Evolutionary conservation across 352 stramenopile genomes (phyloP), one percentile per base, ranked within the genome.

Genomic region (Pythium dissotocum): DNA sequence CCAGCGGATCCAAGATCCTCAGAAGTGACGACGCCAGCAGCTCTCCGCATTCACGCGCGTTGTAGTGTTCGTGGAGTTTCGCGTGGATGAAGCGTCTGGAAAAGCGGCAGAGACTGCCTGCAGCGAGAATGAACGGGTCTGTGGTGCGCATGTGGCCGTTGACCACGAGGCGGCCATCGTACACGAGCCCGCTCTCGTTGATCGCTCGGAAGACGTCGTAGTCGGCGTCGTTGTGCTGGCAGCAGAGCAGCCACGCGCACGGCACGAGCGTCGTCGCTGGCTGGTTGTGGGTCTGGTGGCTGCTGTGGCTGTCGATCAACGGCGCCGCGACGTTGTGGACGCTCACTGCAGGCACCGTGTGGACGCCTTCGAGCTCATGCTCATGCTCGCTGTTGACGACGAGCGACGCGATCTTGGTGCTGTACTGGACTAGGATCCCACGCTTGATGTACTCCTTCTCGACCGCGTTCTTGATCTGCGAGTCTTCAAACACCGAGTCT

Each of bases 111-210:
- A 93, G 67, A 6, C 72, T 80, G 2, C 89, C 89, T 13, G 77
- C 85, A 9, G 75, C 86, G 2, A 95, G 77, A n/a, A 97, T 86
- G 38, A 73, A 66, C 10, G 79, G 70, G 65, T 98, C 93, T 0
- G 88, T 89, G 30, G 93, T 98, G 30, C 80, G 79, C 78, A 97
- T 92, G 38, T 74, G 69, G 14, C 84, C 84, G 63, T 96, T 90
- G 24, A 98, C 92, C 35, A 98, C 91, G 32, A 98, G 80, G 0
- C 90, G 80, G 0, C 92, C 92, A 67, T 98, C 92, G 70, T 97
- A 98, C 24, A 98, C 92, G 35, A 98, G 82, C 7, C 92, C 93
- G 60, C 83, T 90, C 51, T 96, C 88, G 69, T 97, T 97, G 54
- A 97, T 89, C 10, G 91, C 91, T 5, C 80, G 80, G 68, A 98